Percentiles rank a stretch among this genome's conserved stretches.
phyloP scores from a whole-genome alignment of 1,284 basidiomycete species.

The Malassezia sp. region DNA sequence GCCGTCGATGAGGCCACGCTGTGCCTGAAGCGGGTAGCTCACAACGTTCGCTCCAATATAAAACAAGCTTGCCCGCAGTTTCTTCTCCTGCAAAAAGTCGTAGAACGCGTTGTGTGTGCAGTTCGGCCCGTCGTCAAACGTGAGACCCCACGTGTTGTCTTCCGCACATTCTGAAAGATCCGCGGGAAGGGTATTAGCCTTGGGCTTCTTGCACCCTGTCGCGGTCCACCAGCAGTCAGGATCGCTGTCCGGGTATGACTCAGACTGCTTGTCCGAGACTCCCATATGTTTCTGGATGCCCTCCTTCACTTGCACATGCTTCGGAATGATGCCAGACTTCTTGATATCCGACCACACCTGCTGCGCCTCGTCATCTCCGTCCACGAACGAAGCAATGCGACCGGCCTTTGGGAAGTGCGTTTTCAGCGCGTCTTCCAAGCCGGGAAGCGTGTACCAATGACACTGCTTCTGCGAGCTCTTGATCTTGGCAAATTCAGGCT shows the following conservation, averaged over 20 bases:
- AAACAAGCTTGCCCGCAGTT: constrained; percentile 51
- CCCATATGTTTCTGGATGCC: not conserved
- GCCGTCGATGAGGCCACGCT: constrained; percentile 47
- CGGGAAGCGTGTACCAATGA: not conserved
- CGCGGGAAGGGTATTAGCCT: constrained; percentile 29
- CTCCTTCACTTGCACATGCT: not conserved
- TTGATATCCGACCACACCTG: constrained; percentile 33
- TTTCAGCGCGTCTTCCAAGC: constrained; percentile 20
- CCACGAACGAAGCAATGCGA: constrained; percentile 47
- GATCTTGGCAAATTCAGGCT: constrained; percentile 19
- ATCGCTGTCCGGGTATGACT: constrained; percentile 12
- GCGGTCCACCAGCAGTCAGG: constrained; percentile 43
- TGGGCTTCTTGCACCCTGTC: constrained; percentile 37
- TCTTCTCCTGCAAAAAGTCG: constrained; percentile 49
- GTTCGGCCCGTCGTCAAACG: constrained; percentile 51
- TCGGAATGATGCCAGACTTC: constrained; percentile 20
- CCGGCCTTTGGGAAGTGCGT: constrained; percentile 31
- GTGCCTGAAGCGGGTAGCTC: constrained; percentile 53
- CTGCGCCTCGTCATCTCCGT: constrained; percentile 47
- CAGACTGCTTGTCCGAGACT: not conserved
- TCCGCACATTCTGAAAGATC: constrained; percentile 49
- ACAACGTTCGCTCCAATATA: constrained; percentile 52
- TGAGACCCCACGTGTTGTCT: constrained; percentile 51
- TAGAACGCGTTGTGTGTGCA: constrained; percentile 52
- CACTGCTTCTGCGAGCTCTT: constrained; percentile 12